Conservation (phyloP, 805 yeast species). For the Saturnispora kantuleensis region DNA sequence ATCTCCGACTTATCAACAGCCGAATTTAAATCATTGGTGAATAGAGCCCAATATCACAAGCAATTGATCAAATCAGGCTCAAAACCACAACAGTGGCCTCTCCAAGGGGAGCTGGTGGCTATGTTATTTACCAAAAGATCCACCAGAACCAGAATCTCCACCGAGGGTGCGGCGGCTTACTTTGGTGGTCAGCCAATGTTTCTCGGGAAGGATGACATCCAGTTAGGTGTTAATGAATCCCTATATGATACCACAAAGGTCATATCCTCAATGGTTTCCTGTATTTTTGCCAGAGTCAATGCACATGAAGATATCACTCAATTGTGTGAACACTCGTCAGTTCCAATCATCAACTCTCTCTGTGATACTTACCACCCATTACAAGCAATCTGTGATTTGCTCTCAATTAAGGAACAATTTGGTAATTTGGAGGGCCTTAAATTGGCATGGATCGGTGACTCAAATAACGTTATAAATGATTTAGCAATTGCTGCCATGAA, state of each 20-base stretch:
- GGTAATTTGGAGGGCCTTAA: conserved; percentile 52
- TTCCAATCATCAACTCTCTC: conserved; percentile 87
- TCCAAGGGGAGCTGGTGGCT: conserved; percentile 76
- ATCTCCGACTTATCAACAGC: conserved; percentile 66
- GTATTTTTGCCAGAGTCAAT: conserved; percentile 93
- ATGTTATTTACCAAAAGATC: conserved; percentile 84
- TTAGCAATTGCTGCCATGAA: conserved; percentile 80
- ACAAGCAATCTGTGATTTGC: conserved; percentile 86
- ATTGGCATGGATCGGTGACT: conserved; percentile 93
- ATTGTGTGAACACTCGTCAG: conserved; percentile 67
- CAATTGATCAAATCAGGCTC: conserved; percentile 47
- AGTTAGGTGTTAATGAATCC: conserved; percentile 90
- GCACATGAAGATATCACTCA: conserved; percentile 73
- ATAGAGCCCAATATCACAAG: conserved; percentile 66
- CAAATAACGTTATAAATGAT: conserved; percentile 93
- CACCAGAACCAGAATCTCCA: conserved; percentile 87
- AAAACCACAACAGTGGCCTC: conserved; percentile 33
- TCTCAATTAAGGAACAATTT: conserved; percentile 77
- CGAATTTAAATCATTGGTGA: conserved; percentile 64
- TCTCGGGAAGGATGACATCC: conserved; percentile 92
- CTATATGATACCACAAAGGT: conserved; percentile 83
- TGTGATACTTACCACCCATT: conserved; percentile 92
- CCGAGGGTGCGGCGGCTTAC: conserved; percentile 88
- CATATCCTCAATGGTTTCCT: conserved; percentile 91
- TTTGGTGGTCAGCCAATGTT: conserved; percentile 97